These are phyloP conservation scores for Xanthoconium separans DNA, from an alignment of 1,284 basidiomycete species.

Conservation along the genomic window DNA sequence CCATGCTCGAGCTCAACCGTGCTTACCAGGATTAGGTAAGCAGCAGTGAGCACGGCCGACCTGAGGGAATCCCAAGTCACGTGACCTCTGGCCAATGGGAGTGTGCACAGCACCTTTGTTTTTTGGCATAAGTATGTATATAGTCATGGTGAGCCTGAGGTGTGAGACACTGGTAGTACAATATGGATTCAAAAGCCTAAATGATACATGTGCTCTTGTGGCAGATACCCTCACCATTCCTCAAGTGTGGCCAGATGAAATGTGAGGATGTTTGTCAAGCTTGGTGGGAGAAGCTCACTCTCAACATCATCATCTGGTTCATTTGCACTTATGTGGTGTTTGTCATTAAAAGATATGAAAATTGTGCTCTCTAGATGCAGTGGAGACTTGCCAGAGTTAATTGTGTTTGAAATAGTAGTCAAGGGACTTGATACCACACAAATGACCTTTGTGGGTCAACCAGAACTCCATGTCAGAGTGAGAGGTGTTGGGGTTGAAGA, in stretches of 20 bases:
- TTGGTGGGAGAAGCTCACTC: conserved; percentile 17
- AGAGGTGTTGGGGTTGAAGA: conserved; percentile 66
- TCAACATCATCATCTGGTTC: conserved; percentile 97
- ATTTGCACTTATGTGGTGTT: too few species aligned
- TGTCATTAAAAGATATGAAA: conserved; percentile 84
- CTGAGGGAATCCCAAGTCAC: too few species aligned
- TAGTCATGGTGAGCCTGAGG: too few species aligned
- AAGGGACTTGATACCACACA: conserved; percentile 90
- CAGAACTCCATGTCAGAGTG: conserved; percentile 93
- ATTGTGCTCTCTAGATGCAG: conserved; percentile 85
- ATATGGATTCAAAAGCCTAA: too few species aligned
- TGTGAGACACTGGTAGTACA: too few species aligned
- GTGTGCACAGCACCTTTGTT: too few species aligned
- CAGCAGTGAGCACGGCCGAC: too few species aligned
- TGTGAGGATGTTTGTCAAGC: conserved; percentile 75
- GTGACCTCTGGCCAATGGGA: too few species aligned
- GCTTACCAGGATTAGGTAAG: too few species aligned
- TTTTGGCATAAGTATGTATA: too few species aligned
- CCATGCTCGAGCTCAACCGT: too few species aligned
- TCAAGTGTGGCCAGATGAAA: conserved; percentile 89
- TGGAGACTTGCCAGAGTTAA: conserved; percentile 58
- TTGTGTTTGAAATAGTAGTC: conserved; percentile 95
- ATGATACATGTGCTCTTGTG: conserved; percentile 36
- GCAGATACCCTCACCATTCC: conserved; percentile 79
- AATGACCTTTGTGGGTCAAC: conserved; percentile 85